phyloP scores from a whole-genome alignment of 2,329 filamentous ascomycete genomes.

The Aspergillus tanneri region DNA sequence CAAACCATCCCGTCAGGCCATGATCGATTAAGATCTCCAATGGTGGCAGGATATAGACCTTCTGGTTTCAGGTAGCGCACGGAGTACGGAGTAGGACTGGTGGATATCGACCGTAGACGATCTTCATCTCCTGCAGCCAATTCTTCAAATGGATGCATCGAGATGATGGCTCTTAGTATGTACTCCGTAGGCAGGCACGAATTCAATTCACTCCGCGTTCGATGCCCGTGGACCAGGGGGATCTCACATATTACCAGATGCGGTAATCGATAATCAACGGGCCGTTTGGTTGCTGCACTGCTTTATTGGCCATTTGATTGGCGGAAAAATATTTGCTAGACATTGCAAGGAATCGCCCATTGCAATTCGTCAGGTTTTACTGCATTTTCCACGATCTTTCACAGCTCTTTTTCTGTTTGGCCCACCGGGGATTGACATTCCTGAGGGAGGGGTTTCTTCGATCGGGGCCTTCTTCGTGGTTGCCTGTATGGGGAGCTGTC shows the following conservation, averaged over 20 bases:
- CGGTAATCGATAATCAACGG: conserved; percentile 1
- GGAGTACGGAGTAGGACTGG: neutral
- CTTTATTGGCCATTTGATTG: no score
- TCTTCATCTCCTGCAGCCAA: neutral
- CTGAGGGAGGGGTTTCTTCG: neutral
- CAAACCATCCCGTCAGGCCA: no score
- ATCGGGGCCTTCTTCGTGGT: no score
- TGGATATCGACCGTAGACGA: neutral
- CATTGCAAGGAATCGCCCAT: no score
- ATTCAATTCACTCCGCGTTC: neutral
- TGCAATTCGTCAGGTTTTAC: conserved; percentile 6
- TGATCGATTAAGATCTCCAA: no score
- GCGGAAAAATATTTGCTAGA: no score
- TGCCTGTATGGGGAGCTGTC: no score
- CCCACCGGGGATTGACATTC: neutral
- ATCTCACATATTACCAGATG: conserved; percentile 3
- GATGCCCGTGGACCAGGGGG: conserved; percentile 2
- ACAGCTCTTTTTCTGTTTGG: neutral
- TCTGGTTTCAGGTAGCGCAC: neutral
- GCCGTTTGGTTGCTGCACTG: neutral
- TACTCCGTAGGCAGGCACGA: neutral
- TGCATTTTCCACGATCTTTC: neutral
- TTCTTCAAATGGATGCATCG: neutral
- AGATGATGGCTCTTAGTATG: no score
- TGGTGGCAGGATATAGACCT: no score